Percentiles rank a stretch among this genome's conserved stretches.
phyloP scores from a whole-genome alignment of 108 stramenopile genomes.

The Halocafeteria seosinensis region DNA sequence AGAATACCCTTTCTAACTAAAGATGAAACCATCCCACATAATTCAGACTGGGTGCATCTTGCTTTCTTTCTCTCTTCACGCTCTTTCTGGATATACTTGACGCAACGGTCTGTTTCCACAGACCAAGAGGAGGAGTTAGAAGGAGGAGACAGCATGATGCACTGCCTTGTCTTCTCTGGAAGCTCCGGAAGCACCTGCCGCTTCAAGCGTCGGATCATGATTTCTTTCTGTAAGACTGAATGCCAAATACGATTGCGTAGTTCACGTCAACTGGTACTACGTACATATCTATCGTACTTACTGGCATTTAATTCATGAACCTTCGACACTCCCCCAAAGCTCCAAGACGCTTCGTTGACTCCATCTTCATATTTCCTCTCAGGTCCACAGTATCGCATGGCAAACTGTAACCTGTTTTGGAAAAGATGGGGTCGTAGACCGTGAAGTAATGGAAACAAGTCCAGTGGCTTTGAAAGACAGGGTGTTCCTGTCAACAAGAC shows the following conservation, averaged over 20 bases:
- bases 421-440: not conserved
- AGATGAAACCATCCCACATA: too few relatives aligned
- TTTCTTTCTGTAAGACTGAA: not conserved
- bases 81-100: too few relatives aligned
- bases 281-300: not conserved
- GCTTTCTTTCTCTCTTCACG: too few relatives aligned
- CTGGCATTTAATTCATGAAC: not conserved
- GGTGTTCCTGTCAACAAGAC: not conserved
- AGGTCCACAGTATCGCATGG: not conserved
- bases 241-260: not conserved
- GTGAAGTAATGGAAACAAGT: not conserved
- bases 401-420: not conserved
- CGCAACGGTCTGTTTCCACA: too few relatives aligned
- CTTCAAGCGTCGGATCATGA: constrained; percentile 4
- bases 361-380: not conserved
- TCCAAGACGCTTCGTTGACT: not conserved
- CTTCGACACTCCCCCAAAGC: not conserved
- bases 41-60: too few relatives aligned
- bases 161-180: not conserved
- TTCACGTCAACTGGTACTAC: not conserved
- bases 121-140: too few relatives aligned
- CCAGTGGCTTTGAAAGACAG: not conserved
- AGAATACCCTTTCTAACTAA: too few relatives aligned
- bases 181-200: not conserved
- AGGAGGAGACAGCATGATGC: not conserved